Evolutionary conservation across 1,284 basidiomycete genomes (phyloP), one percentile per base, ranked within the genome.

Genomic region (Athelia sp.): DNA sequence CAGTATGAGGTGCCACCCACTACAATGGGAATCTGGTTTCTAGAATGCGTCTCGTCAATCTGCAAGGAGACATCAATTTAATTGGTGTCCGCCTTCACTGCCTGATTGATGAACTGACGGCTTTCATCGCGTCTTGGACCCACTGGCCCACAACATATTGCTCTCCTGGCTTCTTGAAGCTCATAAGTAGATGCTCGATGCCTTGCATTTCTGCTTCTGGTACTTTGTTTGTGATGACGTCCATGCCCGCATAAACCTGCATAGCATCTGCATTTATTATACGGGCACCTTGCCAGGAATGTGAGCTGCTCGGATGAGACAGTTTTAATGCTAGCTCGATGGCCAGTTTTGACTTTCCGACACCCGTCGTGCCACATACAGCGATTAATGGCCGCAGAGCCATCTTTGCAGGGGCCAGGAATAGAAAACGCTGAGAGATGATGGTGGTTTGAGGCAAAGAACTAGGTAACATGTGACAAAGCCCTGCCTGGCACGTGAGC

Each of bases 1-100:
- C 97, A 99, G 66, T 99, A 99, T 15, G 92, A 86, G 0, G 96
- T 99, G 6, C 96, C 96, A 2, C 96, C 96, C 43, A 96, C 94
- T 3, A 97, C 72, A 49, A 99, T 90, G 0, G 95, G 94, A 6
- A 98, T 67, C 49, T 85, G 72, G 1, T 75, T 67, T 58, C 76
- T 70, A 29, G 56, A 56, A 56, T 88, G 81, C 14, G 87, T 82
- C 46, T 84, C 79, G 24, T 84, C 74, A 36, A 92, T 90, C 89
- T 93, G 53, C 14, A 45, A 49, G 53, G 48, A 55, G 48, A 6
- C 50, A 22, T 40, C 15, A 8, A 43, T 15, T 38, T 26, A 38
- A 40, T 29, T 38, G 36, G 38, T 48, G 46, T 10, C 35, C 40
- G 32, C 49, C 47, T 22, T 34, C 19, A 34, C 52, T 10, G 22